Base-by-base conservation (phyloP, 2,329 filamentous ascomycete genomes). In the Calonectria ilicicola region DNA sequence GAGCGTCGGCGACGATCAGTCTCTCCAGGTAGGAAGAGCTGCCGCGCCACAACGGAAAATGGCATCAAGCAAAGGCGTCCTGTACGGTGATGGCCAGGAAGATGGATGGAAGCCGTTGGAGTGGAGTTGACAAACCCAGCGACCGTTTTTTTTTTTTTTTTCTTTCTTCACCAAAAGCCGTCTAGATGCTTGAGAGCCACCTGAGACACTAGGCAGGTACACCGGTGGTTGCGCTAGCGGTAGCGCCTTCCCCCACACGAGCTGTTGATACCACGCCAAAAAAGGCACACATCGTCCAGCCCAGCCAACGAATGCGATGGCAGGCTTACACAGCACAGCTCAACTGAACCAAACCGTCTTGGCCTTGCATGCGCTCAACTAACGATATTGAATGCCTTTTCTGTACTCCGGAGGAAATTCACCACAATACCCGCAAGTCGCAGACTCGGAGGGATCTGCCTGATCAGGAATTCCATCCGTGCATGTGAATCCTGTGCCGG, bases 171-270 rank as follows among this genome's bases (percentile, higher is more conserved):
- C 60, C 63, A 62, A 46, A 44, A 63, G 68, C 49, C 35, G n/a
- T 47, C 69, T 58, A 49, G 44, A 63, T 65, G 53, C 56, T 64
- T 40, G 26, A 66, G 64, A 67, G 64, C 47, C 58, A 71, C 69
- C 69, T 71, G 69, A 71, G 69, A 71, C 69, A 71, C 63, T 67
- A 67, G 46, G 53, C 23, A 40, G 51, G 26, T 21, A 53, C 63
- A 46, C 62, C 42, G 46, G 51, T 60, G 51, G 51, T 21, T 46
- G 32, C 56, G 67, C 67, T 70, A 69, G 53, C 42, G 69, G 69
- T 64, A 56, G 64, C 69, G 47, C 69, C 42, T 71, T 67, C 69
- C 69, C 67, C 69, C 69, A 46, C 69, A 67, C 69, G 64, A 67
- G 53, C 69, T 40, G 56, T 63, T 27, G 27, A 67, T 53, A 29